phyloP scores from a whole-genome alignment of 176 grass and related monocot species.

The Zea luxurians region DNA sequence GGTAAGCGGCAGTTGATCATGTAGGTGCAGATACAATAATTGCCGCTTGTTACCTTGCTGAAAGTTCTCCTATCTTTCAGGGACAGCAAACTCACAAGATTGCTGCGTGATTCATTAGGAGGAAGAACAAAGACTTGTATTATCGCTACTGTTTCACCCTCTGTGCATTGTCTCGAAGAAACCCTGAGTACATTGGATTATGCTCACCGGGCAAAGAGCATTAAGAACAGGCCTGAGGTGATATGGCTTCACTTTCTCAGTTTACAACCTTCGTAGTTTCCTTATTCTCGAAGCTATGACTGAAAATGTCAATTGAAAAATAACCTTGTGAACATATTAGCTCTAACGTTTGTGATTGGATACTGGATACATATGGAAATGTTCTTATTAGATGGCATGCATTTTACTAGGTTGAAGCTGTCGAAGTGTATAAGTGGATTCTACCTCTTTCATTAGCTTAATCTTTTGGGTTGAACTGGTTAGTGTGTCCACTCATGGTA shows the following conservation, averaged over 20 bases:
- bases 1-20: slow-evolving; percentile 49
- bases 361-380: no score
- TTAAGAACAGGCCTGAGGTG: slow-evolving; percentile 96
- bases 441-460: no score
- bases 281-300: neutral
- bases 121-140: slow-evolving; percentile 99
- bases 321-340: neutral
- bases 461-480: no score
- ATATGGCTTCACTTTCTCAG: slow-evolving; percentile 26
- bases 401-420: neutral
- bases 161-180: slow-evolving; percentile 94
- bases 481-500: no score
- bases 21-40: slow-evolving; percentile 10
- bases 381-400: no score
- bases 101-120: slow-evolving; percentile 91
- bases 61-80: slow-evolving; percentile 54
- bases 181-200: slow-evolving; percentile 96
- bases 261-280: slow-evolving; percentile 7
- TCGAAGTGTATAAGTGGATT: no score
- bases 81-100: slow-evolving; percentile 91
- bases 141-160: slow-evolving; percentile 97
- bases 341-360: no score
- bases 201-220: slow-evolving; percentile 95
- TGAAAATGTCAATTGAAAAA: neutral
- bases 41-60: slow-evolving; percentile 18